These are phyloP conservation scores for Canariomyces notabilis DNA, from an alignment of 2,329 filamentous ascomycete species.

Conservation along the genomic window DNA sequence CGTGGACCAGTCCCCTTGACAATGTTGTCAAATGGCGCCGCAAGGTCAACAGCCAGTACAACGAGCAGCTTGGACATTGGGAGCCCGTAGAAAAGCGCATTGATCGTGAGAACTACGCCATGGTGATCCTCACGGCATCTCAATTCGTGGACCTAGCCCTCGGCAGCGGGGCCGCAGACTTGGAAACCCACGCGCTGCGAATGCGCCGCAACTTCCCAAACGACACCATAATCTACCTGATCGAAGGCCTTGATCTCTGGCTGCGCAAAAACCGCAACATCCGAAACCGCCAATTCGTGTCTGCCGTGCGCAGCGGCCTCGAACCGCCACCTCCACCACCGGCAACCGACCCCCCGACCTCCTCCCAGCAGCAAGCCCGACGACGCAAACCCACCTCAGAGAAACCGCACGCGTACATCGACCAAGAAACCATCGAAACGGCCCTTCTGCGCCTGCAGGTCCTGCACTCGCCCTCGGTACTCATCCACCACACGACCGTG, in stretches of 20 bases:
- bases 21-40: constrained; percentile 63
- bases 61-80: constrained; percentile 58
- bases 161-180: constrained; percentile 39
- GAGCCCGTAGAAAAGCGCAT: constrained; percentile 53
- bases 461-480: constrained; percentile 49
- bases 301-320: constrained; percentile 52
- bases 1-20: constrained; percentile 42
- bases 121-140: constrained; percentile 57
- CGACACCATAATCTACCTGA: constrained; percentile 60
- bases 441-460: constrained; percentile 67
- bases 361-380: constrained; percentile 17
- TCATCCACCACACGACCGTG: constrained; percentile 64
- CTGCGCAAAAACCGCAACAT: constrained; percentile 63
- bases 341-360: not conserved
- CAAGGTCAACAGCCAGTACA: constrained; percentile 59
- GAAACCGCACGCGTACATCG: constrained; percentile 45
- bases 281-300: constrained; percentile 63
- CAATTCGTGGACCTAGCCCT: constrained; percentile 61
- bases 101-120: constrained; percentile 53
- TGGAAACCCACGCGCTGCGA: constrained; percentile 54
- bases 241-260: constrained; percentile 64
- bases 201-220: constrained; percentile 50
- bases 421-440: constrained; percentile 66
- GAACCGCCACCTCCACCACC: constrained; percentile 27
- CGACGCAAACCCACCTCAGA: constrained; percentile 32